Evolutionary conservation across 148 eudicot species (phyloP).

Genomic region (Vaccinium darrowii): DNA sequence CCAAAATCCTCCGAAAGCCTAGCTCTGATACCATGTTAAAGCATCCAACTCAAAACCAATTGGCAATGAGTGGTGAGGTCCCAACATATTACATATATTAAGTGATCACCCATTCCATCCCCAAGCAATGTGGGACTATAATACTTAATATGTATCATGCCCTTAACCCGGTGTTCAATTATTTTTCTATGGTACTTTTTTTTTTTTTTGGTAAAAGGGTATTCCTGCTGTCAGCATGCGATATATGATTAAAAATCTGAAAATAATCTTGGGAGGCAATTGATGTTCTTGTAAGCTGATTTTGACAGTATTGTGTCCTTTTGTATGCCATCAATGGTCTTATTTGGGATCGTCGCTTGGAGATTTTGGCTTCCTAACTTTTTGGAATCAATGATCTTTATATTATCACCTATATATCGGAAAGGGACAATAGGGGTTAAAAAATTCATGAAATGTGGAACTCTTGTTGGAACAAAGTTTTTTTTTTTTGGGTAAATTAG

Average conservation of each 20-base stretch:
- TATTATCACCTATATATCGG: not conserved
- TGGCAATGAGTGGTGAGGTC: too few species aligned
- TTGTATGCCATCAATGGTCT: not conserved
- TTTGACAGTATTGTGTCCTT: not conserved
- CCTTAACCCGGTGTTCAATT: too few species aligned
- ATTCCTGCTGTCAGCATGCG: not conserved
- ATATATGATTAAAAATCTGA: not conserved
- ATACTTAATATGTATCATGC: too few species aligned
- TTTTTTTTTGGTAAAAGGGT: not conserved
- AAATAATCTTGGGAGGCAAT: not conserved
- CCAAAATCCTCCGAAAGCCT: too few species aligned
- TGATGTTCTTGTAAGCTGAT: not conserved
- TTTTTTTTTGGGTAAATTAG: too few species aligned
- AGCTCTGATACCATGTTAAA: too few species aligned
- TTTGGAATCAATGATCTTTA: not conserved
- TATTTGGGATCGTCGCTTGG: not conserved
- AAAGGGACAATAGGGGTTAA: not conserved
- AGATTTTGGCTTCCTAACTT: not conserved
- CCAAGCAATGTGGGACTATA: too few species aligned
- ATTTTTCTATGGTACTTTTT: too few species aligned
- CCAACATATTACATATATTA: too few species aligned
- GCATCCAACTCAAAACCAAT: too few species aligned
- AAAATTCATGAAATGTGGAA: not conserved
- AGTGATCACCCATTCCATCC: too few species aligned
- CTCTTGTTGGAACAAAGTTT: not conserved